These are phyloP conservation scores for Coemansia sp. DNA, from an alignment of 192 early-diverging fungal genomes.

Conservation along the genomic window DNA sequence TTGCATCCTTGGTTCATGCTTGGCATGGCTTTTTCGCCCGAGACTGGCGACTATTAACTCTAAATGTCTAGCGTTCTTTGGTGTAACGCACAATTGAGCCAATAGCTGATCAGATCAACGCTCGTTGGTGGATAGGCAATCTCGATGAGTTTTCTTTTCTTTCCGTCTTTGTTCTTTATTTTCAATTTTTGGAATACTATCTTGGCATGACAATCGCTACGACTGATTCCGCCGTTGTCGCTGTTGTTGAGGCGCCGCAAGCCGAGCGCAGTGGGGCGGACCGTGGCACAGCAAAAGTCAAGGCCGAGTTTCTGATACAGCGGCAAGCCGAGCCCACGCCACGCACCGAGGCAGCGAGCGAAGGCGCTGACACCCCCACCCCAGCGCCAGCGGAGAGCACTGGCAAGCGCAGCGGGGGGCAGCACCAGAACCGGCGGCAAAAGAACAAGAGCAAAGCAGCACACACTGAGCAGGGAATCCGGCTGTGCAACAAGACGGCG, in stretches of 20 bases:
- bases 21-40: neutral
- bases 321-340: neutral
- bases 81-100: neutral
- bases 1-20: neutral
- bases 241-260: neutral
- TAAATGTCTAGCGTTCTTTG: no score
- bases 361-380: neutral
- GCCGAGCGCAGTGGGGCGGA: neutral
- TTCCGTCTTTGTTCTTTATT: neutral
- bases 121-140: neutral
- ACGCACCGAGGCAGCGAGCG: neutral
- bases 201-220: conserved; percentile 1
- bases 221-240: neutral
- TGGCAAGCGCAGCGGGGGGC: conserved; percentile 4
- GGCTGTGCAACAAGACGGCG: conserved; percentile 57
- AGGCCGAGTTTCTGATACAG: conserved; percentile 16
- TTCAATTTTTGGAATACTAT: neutral
- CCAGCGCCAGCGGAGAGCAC: neutral
- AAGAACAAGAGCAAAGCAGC: conserved; percentile 14
- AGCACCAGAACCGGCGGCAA: conserved; percentile 19
- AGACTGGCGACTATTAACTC: no score
- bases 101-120: neutral
- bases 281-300: conserved; percentile 20
- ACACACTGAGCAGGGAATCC: neutral
- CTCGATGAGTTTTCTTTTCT: neutral